Evolutionary conservation across 306 rosid genomes (phyloP), one percentile per base, ranked within the genome.

Genomic region (Vicia faba): DNA sequence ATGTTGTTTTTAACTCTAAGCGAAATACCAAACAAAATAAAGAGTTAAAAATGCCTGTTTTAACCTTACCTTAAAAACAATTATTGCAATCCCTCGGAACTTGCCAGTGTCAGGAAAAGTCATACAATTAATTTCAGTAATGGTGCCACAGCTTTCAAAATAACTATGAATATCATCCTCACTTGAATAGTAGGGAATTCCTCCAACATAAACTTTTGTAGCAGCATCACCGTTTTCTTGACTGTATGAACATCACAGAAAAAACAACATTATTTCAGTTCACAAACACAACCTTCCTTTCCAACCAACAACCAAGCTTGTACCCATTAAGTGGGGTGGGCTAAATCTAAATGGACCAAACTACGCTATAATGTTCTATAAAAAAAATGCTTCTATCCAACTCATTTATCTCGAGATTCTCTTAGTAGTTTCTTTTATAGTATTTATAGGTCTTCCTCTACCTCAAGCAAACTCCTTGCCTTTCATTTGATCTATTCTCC

Each of bases 141-240:
- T 79, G 48, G 97, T 84, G 55, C 99, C 99, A 35, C 99, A 93
- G 70, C 85, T 66, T 72, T 93, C 96, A 66, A 93, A 84, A 66
- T 83, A 89, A 82, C 98, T 87, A 50, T 84, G 82, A 69, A 92
- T 92, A 68, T 92, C 98, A 64, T 89, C 98, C 87, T 93, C 95
- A 0, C 84, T 86, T 3, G 98, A 92, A 81, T 92, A 92, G 79
- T 72, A 92, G 53, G 98, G 98, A 76, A 92, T 89, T 48, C 98
- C 98, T 70, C 96, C 98, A 61, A 78, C 96, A 75, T 92, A 92
- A 40, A 92, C 87, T 81, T 89, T 89, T n/a, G 88, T 77, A 33
- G 72, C 63, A 74, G 54, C 84, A 62, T 67, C 82, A 33, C 38
- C 88, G 54, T 18, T 75, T 13, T 46, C 78, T 70, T 80, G 86